Evolutionary conservation across 1,139 yeast genomes (phyloP).

Genomic region (Arxiozyma bovina): DNA sequence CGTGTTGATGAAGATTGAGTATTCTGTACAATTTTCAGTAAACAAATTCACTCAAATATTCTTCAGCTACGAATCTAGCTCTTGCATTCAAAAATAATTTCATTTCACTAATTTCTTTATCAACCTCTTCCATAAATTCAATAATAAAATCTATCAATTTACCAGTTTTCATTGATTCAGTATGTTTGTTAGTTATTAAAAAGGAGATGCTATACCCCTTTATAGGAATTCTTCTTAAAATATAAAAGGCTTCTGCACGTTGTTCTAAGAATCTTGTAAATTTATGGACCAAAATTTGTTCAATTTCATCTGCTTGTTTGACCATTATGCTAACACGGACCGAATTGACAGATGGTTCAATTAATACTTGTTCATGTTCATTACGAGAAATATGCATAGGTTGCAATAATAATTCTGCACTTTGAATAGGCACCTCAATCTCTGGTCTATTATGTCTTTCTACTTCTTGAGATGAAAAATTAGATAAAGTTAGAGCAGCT

Average conservation of each 20-base stretch:
- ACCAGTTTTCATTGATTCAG: conserved; percentile 91
- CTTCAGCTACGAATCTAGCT: conserved; percentile 96
- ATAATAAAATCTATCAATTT: conserved; percentile 93
- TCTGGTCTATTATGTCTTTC: conserved; percentile 98
- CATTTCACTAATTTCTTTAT: conserved; percentile 97
- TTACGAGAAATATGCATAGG: conserved; percentile 89
- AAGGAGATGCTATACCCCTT: conserved; percentile 86
- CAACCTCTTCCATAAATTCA: conserved; percentile 98
- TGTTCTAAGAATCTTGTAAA: conserved; percentile 89
- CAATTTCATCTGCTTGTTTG: conserved; percentile 97
- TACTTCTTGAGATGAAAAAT: conserved; percentile 88
- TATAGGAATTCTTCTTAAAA: conserved; percentile 84
- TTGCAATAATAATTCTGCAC: conserved; percentile 76
- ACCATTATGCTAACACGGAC: conserved; percentile 82
- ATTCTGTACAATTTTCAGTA: conserved; percentile 13
- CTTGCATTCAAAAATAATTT: conserved; percentile 92
- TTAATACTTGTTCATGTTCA: conserved; percentile 84
- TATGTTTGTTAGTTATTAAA: conserved; percentile 85
- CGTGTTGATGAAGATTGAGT: neutral
- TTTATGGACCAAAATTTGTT: conserved; percentile 84
- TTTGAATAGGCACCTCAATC: conserved; percentile 65
- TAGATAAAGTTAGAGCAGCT: conserved; percentile 90
- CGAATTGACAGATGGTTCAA: conserved; percentile 90
- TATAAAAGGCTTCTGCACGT: conserved; percentile 89
- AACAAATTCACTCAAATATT: conserved; percentile 47